Base-by-base conservation (phyloP, 352 stramenopile genomes). In the Phytophthora fragariaefolia region DNA sequence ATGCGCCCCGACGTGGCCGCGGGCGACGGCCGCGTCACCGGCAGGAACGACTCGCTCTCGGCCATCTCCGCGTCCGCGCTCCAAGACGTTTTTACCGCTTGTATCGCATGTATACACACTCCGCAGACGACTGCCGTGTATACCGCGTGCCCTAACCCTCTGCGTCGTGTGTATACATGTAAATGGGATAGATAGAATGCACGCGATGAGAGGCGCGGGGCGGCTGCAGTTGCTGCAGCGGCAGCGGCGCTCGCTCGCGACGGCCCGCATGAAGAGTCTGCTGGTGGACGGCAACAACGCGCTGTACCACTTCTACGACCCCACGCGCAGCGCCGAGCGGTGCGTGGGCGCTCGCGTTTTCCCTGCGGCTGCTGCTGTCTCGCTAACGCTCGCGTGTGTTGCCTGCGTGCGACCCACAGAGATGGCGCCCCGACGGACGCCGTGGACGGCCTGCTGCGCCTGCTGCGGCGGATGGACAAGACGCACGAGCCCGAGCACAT, bases 261-360 rank as follows among this genome's bases (percentile, higher is more conserved):
- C 60, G 5, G 32, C 34, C 18, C 60, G 64, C 24, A 76, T 71
- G 61, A 90, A 87, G 57, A 79, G 67, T 40, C 6, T 89, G 36
- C 58, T 91, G 18, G 69, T 91, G 20, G 82, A 91, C 34, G 82
- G 82, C 50, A 91, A 91, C 66, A 91, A 91, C 58, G 43, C 74
- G 18, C 73, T 89, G 23, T 79, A 91, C 57, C 71, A 85, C 66
- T 88, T 79, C 50, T 91, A 80, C 71, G 73, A 89, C 28, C 71
- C 80, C 22, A 53, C 79, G 36, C 76, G 28, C 7, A 64, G 55
- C 8, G 58, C 64, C 38, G 66, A 78, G 58, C 62, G 70, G 81
- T 90, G 55, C 32, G 66, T 69, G 20, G 24, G 17, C 7, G n/a
- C 46, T 49, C 57, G 23, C 27, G 8, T 12, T 2, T 48, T 56